Evolutionary conservation across 768 basidiomycete species (phyloP), one percentile per base, ranked within the genome.

Genomic region (Suillus subalutaceus): DNA sequence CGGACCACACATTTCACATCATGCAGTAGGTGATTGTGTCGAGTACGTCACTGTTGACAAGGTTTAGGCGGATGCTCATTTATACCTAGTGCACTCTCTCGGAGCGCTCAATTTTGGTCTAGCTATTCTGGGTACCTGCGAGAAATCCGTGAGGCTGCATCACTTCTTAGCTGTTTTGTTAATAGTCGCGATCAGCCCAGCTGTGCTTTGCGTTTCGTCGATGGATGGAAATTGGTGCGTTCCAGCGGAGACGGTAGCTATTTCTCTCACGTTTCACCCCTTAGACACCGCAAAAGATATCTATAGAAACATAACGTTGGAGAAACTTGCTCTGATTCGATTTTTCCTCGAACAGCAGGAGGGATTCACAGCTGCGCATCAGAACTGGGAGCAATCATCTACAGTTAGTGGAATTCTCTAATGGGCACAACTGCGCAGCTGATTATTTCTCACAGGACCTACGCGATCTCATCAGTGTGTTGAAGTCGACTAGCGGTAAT

Each of bases 61-160:
- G 60, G 59, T 55, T 43, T 64, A 53, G 37, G 35, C 20, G 41
- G 41, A 32, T 8, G 10, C 65, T 69, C 62, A 68, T 63, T 1
- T 13, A 58, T 58, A 16, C 23, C 12, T 69, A 93, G 91, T 64
- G 90, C 92, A 15, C 77, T 93, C 12, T 87, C 91, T 18, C 81
- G 91, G 59, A 93, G 92, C 72, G 86, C 91, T 9, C 92, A 93
- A 71, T 90, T 88, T 71, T 93, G 92, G 92, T 92, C 92, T 4
- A 92, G 90, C 65, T 93, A 92, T 75, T 93, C 92, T 3, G 92
- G 92, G 0, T 92, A 93, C 76, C 81, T 93, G 61, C 85, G 91
- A 53, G 91, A 93, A 81, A 82, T 91, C 65, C 86, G 91, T 90
- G 73, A 74, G 90, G 86, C 64, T 68, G 32, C 46, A 44, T 62